Percentiles rank a stretch among this genome's conserved stretches.
These are phyloP conservation scores for Fusarium algeriense DNA, from an alignment of 2,329 filamentous ascomycete genomes.

Conservation along the genomic window DNA sequence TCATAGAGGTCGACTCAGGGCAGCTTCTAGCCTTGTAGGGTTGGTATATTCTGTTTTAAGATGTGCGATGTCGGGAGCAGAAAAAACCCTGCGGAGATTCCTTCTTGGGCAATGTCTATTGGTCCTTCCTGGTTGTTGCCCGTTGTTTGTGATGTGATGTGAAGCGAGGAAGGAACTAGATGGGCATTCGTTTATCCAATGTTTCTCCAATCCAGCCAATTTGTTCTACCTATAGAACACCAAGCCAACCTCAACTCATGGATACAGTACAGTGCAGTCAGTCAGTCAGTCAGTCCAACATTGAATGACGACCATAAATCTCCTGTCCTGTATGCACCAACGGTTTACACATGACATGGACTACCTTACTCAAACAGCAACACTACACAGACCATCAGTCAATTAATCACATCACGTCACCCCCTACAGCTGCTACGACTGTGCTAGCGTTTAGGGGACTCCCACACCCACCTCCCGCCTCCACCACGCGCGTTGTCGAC, in stretches of 20 bases:
- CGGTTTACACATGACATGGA: conserved; percentile 22
- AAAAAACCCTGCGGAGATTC: conserved; percentile 10
- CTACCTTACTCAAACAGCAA: conserved; percentile 18
- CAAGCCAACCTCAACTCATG: neutral
- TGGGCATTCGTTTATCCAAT: conserved; percentile 28
- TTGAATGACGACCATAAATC: neutral
- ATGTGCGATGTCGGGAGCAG: conserved; percentile 18
- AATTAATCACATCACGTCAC: conserved; percentile 33
- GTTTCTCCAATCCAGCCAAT: neutral
- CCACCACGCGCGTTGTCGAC: conserved; percentile 27
- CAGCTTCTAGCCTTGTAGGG: conserved; percentile 20
- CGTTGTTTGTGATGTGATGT: conserved; percentile 6
- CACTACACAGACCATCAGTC: conserved; percentile 21
- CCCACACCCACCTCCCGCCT: conserved; percentile 22
- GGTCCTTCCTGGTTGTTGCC: conserved; percentile 5
- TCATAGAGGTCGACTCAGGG: neutral
- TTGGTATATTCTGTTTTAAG: conserved; percentile 9
- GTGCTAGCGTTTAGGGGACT: conserved; percentile 20
- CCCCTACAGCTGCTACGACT: conserved; percentile 16
- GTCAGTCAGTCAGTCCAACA: neutral
- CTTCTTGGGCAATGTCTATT: conserved; percentile 17
- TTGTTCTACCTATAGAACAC: neutral
- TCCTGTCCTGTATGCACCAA: conserved; percentile 4
- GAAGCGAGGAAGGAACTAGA: conserved; percentile 20
- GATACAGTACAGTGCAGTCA: neutral